These are phyloP conservation scores for Waltergamsia citrina DNA, from an alignment of 2,329 filamentous ascomycete genomes.

Conservation along the genomic window DNA sequence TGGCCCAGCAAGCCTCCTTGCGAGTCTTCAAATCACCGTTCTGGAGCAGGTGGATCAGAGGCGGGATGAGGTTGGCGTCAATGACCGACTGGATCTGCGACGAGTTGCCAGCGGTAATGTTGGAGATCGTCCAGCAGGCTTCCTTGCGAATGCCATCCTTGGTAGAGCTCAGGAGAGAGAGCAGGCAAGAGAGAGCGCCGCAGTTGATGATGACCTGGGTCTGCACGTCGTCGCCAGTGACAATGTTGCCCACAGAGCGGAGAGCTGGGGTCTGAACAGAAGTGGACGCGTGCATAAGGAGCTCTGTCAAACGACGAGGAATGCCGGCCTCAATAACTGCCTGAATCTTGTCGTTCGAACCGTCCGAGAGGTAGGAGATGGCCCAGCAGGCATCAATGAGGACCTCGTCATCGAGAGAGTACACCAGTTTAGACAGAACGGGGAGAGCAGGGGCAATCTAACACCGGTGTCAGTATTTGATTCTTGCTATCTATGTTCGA, in stretches of 20 bases:
- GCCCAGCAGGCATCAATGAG: slow-evolving; percentile 99
- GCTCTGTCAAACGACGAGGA: slow-evolving; percentile 87
- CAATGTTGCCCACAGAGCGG: slow-evolving; percentile 95
- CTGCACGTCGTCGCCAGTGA: slow-evolving; percentile 96
- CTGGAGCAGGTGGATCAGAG: slow-evolving; percentile 88
- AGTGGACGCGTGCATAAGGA: slow-evolving; percentile 96
- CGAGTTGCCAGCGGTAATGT: slow-evolving; percentile 96
- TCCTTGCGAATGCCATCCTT: slow-evolving; percentile 99
- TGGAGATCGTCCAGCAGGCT: slow-evolving; percentile 99
- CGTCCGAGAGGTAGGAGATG: slow-evolving; percentile 96
- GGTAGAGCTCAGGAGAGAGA: slow-evolving; percentile 88
- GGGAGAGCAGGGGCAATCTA: slow-evolving; percentile 92
- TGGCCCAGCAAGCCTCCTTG: slow-evolving; percentile 99
- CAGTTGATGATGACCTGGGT: slow-evolving; percentile 99
- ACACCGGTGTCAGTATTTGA: slow-evolving; percentile 6
- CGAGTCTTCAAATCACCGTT: slow-evolving; percentile 98
- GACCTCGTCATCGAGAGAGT: slow-evolving; percentile 96
- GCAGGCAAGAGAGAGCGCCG: slow-evolving; percentile 81
- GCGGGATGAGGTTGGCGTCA: slow-evolving; percentile 93
- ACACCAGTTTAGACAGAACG: slow-evolving; percentile 92
- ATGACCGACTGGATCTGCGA: slow-evolving; percentile 95
- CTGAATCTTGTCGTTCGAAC: slow-evolving; percentile 98
- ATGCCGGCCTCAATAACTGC: slow-evolving; percentile 98
- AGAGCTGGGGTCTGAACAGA: slow-evolving; percentile 97
- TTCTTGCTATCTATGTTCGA: too few species aligned